Conservation (phyloP, 805 yeast genomes). For the Candida endomychidarum region DNA sequence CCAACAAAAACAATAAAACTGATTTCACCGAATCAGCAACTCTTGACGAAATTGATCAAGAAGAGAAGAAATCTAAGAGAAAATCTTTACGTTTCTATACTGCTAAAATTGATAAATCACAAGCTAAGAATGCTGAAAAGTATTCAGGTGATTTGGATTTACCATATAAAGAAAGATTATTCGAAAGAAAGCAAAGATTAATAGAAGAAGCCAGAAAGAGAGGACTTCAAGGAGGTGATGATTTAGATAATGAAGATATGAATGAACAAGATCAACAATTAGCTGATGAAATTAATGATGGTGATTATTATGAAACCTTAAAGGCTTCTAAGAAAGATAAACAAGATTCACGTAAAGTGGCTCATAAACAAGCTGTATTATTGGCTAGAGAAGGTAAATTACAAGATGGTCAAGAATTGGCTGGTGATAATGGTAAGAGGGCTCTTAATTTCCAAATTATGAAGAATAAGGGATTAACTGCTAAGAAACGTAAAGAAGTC, state of each 20-base stretch:
- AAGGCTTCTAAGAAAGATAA: slow-evolving; percentile 47
- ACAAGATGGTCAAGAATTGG: slow-evolving; percentile 63
- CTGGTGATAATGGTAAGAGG: slow-evolving; percentile 84
- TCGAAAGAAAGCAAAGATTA: slow-evolving; percentile 85
- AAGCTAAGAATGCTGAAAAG: slow-evolving; percentile 47
- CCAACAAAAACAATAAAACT: slow-evolving; percentile 23
- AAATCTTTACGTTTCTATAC: slow-evolving; percentile 91
- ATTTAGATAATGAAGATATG: slow-evolving; percentile 51
- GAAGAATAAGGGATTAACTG: slow-evolving; percentile 95
- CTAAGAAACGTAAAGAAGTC: slow-evolving; percentile 88
- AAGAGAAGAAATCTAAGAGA: slow-evolving; percentile 80
- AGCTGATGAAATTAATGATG: slow-evolving; percentile 48
- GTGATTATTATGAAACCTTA: slow-evolving; percentile 59
- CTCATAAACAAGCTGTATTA: slow-evolving; percentile 67
- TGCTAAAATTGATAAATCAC: slow-evolving; percentile 89
- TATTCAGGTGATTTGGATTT: slow-evolving; percentile 83
- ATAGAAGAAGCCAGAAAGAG: slow-evolving; percentile 85
- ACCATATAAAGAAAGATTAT: slow-evolving; percentile 87
- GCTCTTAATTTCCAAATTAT: slow-evolving; percentile 92
- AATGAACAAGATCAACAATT: slow-evolving; percentile 46
- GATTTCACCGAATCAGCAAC: slow-evolving; percentile 67
- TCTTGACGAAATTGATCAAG: slow-evolving; percentile 79
- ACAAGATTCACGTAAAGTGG: slow-evolving; percentile 54
- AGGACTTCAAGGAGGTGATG: slow-evolving; percentile 55
- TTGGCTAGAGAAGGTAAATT: slow-evolving; percentile 87